phyloP scores from a whole-genome alignment of 176 grass and related monocot genomes.

The Juncus effusus region DNA sequence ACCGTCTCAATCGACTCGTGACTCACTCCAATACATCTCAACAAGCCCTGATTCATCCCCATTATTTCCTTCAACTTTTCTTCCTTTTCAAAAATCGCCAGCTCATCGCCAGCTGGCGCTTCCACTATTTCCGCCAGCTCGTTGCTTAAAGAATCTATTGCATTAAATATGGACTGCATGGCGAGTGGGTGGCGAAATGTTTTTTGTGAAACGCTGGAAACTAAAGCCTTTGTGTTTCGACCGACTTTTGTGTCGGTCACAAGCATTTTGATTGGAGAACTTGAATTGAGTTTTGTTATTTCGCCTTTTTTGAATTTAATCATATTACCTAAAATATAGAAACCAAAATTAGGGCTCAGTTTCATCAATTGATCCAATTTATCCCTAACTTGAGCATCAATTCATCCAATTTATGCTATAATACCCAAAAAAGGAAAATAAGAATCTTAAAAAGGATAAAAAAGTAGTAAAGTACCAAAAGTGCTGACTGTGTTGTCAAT shows the following conservation, averaged over 20 bases:
- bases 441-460: neutral
- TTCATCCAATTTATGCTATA: neutral
- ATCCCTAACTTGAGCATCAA: neutral
- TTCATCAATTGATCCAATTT: neutral
- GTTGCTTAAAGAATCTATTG: slow-evolving; percentile 70
- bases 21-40: slow-evolving; percentile 85
- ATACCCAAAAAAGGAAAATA: neutral
- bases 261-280: slow-evolving; percentile 72
- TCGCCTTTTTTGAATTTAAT: slow-evolving; percentile 84
- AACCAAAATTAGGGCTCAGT: neutral
- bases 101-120: slow-evolving; percentile 45
- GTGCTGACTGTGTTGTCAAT: slow-evolving; percentile 84
- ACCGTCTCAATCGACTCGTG: slow-evolving; percentile 79
- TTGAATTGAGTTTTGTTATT: slow-evolving; percentile 45
- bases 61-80: slow-evolving; percentile 82
- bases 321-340: slow-evolving; percentile 57
- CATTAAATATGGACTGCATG: slow-evolving; percentile 63
- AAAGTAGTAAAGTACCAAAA: slow-evolving; percentile 43
- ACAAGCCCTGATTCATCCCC: slow-evolving; percentile 96
- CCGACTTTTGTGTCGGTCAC: slow-evolving; percentile 86
- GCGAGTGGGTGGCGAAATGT: slow-evolving; percentile 54
- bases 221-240: slow-evolving; percentile 80
- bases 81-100: slow-evolving; percentile 57
- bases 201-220: slow-evolving; percentile 78
- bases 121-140: slow-evolving; percentile 64